Percentiles rank a stretch among this genome's conserved stretches.
phyloP scores from a whole-genome alignment of 2,329 filamentous ascomycete genomes.

The Dendryphion nanum region DNA sequence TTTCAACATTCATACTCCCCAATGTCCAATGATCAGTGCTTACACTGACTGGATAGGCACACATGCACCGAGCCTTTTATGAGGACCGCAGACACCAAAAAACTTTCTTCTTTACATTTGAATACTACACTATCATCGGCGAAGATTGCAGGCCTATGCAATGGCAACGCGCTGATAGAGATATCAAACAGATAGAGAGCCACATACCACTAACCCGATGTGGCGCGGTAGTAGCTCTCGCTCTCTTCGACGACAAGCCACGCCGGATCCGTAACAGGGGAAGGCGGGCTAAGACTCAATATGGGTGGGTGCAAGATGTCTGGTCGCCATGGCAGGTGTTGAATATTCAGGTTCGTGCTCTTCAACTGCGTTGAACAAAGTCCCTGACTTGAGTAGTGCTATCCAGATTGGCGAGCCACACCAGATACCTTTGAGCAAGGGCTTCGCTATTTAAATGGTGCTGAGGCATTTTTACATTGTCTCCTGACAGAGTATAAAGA shows the following conservation, averaged over 20 bases:
- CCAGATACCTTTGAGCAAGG: constrained; percentile 56
- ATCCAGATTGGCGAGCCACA: constrained; percentile 54
- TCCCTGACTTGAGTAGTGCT: no score
- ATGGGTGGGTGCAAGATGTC: constrained; percentile 57
- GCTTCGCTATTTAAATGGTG: constrained; percentile 59
- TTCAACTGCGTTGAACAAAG: no score
- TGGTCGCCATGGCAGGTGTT: constrained; percentile 62
- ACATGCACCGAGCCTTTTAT: constrained; percentile 53
- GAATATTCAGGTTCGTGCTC: constrained; percentile 39
- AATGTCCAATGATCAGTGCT: neutral
- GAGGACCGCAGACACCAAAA: constrained; percentile 49
- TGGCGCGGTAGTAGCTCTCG: constrained; percentile 59
- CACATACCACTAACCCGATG: constrained; percentile 62
- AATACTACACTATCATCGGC: constrained; percentile 63
- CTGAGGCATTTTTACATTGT: constrained; percentile 60
- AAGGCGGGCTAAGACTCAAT: constrained; percentile 47
- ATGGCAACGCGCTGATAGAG: constrained; percentile 59
- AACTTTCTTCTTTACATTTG: constrained; percentile 63
- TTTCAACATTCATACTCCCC: no score
- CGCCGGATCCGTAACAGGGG: constrained; percentile 51
- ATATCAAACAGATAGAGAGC: constrained; percentile 39
- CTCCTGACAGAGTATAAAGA: constrained; percentile 61
- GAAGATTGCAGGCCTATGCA: constrained; percentile 56
- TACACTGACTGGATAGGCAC: constrained; percentile 30
- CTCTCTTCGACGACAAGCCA: constrained; percentile 53